Conservation (phyloP, 2,329 filamentous ascomycete genomes). For the Nannizziopsis barbatae region DNA sequence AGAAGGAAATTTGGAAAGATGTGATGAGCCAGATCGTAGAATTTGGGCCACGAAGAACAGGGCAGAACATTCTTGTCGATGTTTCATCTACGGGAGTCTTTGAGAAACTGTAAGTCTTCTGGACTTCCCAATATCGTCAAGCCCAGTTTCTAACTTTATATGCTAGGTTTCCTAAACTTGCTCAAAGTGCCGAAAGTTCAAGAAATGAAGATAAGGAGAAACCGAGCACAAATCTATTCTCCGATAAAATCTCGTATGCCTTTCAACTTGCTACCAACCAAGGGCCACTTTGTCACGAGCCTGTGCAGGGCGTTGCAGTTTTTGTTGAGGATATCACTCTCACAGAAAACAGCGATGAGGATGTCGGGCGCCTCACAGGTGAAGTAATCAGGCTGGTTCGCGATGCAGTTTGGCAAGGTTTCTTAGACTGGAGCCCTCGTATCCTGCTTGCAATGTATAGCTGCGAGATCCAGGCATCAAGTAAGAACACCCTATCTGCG, state of each 20-base stretch:
- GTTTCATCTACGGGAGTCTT: slow-evolving; percentile 61
- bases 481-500: slow-evolving; percentile 36
- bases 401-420: slow-evolving; percentile 68
- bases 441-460: slow-evolving; percentile 95
- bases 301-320: slow-evolving; percentile 83
- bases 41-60: slow-evolving; percentile 75
- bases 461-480: slow-evolving; percentile 92
- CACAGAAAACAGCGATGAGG: slow-evolving; percentile 42
- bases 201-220: slow-evolving; percentile 15
- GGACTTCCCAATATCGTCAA: not conserved
- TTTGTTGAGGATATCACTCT: slow-evolving; percentile 71
- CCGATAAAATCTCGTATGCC: slow-evolving; percentile 82
- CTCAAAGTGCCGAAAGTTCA: not conserved
- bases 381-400: slow-evolving; percentile 87
- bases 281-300: slow-evolving; percentile 84
- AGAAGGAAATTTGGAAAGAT: slow-evolving; percentile 65
- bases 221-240: slow-evolving; percentile 51
- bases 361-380: slow-evolving; percentile 71
- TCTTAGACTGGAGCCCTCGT: slow-evolving; percentile 93
- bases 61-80: slow-evolving; percentile 84
- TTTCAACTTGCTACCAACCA: slow-evolving; percentile 87
- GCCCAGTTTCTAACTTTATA: not conserved
- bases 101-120: slow-evolving; percentile 46
- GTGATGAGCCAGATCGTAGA: slow-evolving; percentile 71
- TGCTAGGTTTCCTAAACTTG: slow-evolving; percentile 5